Base-by-base conservation (phyloP, 345 rosid genomes). In the Aegle marmelos region DNA sequence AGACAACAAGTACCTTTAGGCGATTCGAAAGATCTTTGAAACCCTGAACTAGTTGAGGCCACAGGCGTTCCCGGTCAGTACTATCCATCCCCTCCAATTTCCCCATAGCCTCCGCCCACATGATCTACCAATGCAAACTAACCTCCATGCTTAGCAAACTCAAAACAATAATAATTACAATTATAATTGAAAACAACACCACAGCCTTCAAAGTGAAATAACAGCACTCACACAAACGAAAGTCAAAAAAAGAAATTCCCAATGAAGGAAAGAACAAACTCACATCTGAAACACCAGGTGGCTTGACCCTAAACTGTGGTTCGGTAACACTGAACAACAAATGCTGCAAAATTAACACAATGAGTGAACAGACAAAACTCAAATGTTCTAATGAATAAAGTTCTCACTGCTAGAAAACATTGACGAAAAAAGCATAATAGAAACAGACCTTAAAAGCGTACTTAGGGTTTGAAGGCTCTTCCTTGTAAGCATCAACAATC, bases 1-100 rank as follows among this genome's bases (percentile, higher is more conserved):
- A 45, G 13, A 73, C 4, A 60, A 66, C 57, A 68, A 57, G 36
- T 61, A 96, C 98, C 95, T 94, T 90, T 58, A 96, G 89, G 30
- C 98, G 98, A 58, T 87, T 86, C 3, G 99, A 94, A 74, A 94
- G 97, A 87, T 96, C 97, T 85, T 92, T 96, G 80, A 96, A 94
- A 76, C 98, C 98, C 70, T 89, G 94, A 80, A 92, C 94, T 87
- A 94, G 99, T 85, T 96, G 97, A 79, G 99, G 98, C 98, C 98
- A 96, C 56, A 96, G 83, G 62, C 99, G 97, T 82, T 94, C 99
- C 53, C 99, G 84, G 72, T 94, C 97, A 24, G 87, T 73, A 70
- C 92, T 89, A 78, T 94, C 98, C 99, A 96, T 94, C 41, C 98
- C 98, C 86, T 94, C 98, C 68, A 96, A 89, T 81, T 94, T 96